Evolutionary conservation across 1,139 yeast genomes (phyloP), one percentile per base, ranked within the genome.

Genomic region (Yamadazyma atlantica): DNA sequence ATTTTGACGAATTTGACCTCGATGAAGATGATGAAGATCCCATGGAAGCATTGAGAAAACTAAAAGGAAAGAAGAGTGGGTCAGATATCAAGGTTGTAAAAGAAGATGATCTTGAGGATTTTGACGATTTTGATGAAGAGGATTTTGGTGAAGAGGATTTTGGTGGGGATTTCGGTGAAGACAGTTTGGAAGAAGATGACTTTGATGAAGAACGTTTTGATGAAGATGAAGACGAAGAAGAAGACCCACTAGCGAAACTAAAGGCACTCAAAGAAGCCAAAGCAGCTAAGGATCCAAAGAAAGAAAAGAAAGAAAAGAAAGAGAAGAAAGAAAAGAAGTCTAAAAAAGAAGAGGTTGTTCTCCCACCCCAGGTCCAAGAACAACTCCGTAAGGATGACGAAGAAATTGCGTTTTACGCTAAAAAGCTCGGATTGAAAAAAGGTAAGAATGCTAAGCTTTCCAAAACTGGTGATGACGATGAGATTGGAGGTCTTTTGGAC

Each of bases 391-490:
- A 75, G 45, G 95, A 87, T 51, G 94, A 87, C 40, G 80, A 79
- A 36, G 96, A 90, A 33, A 80, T 88, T 62, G 80, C 75, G 18
- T 88, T 82, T 54, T 90, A 88, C 55, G 92, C 96, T 4, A 85
- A 84, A 45, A 82, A 85, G 50, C 69, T 90, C 14, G 95, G 95
- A 1, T 57, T 85, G 48, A 85, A 83, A 51, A 65, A 73, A 14
- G 77, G 76, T 3, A 72, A 66, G 39, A 60, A 60, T 10, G 44
- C 65, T 4, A 66, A 62, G 37, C 63, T 79, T 38, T 57, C 71
- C 22, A 75, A 78, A 29, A 53, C 56, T 2, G 82, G 73, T 26
- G 87, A 80, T 22, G 82, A 80, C 46, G 95, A 85, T 56, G 75
- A 79, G 2, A 66, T 85, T 36, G 94, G 84, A 35, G 90, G 85